Conservation (phyloP, 1,284 basidiomycete species). For the Sphaerobolus stellatus region DNA sequence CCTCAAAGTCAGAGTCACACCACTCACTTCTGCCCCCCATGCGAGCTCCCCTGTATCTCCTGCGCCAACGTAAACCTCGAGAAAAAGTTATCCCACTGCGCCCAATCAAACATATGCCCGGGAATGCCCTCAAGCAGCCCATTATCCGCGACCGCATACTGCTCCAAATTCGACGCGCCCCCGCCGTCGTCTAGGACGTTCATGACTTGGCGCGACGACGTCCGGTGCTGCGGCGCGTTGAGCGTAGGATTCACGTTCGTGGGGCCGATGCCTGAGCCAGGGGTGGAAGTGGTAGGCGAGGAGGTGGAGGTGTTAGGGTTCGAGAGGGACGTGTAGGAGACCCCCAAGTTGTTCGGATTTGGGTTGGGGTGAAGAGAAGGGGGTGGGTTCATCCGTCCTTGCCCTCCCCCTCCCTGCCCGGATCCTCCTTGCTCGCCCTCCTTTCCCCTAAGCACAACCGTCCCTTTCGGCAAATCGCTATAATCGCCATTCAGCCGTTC, state of each 20-base stretch:
- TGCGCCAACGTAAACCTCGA: constrained; percentile 34
- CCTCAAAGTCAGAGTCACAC: neutral
- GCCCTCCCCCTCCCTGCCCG: constrained; percentile 15
- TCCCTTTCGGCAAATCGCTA: constrained; percentile 60
- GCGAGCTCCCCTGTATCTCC: neutral
- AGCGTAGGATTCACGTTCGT: constrained; percentile 29
- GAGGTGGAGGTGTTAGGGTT: too few relatives aligned
- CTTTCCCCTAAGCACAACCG: constrained; percentile 56
- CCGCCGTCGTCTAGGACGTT: constrained; percentile 58
- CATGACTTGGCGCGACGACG: constrained; percentile 64
- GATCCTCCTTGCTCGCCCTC: constrained; percentile 17
- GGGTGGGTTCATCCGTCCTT: constrained; percentile 16
- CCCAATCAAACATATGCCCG: constrained; percentile 86
- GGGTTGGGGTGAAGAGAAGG: constrained; percentile 2
- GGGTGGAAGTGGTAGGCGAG: constrained; percentile 21
- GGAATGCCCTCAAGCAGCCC: constrained; percentile 79
- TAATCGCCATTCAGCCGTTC: constrained; percentile 48
- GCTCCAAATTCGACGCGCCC: constrained; percentile 9
- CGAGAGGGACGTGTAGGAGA: constrained; percentile 54
- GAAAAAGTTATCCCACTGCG: constrained; percentile 79
- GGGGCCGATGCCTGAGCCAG: too few relatives aligned
- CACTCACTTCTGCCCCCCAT: neutral
- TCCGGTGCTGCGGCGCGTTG: constrained; percentile 44
- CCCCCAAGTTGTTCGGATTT: constrained; percentile 33
- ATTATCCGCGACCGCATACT: constrained; percentile 58